These are phyloP conservation scores for Wickerhamiella lipophila DNA, from an alignment of 805 yeast genomes.

Conservation along the genomic window DNA sequence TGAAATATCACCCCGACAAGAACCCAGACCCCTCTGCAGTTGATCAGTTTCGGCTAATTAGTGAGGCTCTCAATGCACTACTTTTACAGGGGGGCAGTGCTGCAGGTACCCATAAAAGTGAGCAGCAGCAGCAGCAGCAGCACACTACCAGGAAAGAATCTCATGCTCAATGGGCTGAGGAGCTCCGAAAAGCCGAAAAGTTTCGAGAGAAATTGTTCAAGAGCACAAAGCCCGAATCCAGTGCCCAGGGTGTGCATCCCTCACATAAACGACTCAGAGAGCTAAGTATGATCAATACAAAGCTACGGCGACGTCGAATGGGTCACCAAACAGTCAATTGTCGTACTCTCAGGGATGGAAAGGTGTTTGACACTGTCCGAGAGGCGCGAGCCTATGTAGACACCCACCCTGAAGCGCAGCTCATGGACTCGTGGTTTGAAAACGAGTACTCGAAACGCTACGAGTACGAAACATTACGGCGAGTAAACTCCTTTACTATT, in stretches of 20 bases:
- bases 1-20: constrained; percentile 92
- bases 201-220: background rate
- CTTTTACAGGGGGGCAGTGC: background rate
- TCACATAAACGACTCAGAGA: background rate
- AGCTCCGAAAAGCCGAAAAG: background rate
- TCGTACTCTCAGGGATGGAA: background rate
- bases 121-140: too few relatives aligned
- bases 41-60: constrained; percentile 23
- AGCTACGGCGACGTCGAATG: background rate
- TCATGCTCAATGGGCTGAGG: background rate
- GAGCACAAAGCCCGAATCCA: background rate
- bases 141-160: constrained; percentile 5
- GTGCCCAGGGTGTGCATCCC: background rate
- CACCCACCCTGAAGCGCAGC: constrained; percentile 8
- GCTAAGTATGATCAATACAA: constrained; percentile 4
- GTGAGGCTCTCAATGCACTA: constrained; percentile 24
- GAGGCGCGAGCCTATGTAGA: constrained; percentile 16
- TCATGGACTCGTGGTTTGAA: constrained; percentile 3
- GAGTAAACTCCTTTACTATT: background rate
- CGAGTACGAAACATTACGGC: background rate
- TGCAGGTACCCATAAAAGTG: too few relatives aligned
- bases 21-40: constrained; percentile 21
- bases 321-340: background rate
- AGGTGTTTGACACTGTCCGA: constrained; percentile 10
- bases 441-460: background rate